Conservation (phyloP, 371 early-diverging fungal species). For the Choanephora cucurbitarum region DNA sequence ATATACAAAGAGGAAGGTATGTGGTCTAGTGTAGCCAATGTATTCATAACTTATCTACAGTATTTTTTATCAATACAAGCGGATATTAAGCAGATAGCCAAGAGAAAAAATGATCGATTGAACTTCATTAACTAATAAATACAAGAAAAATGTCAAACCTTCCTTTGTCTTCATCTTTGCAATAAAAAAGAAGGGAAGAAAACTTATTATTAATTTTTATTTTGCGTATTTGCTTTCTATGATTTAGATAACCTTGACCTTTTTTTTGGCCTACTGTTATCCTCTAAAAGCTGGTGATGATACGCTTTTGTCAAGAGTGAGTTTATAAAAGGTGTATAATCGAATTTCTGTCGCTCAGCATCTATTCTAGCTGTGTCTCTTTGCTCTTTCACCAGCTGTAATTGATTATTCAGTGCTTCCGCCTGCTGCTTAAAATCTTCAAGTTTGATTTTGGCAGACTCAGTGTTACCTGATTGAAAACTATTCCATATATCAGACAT, state of each 20-base stretch:
- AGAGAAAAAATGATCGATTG: too few relatives aligned
- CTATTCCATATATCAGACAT: conserved; percentile 1
- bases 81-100: too few relatives aligned
- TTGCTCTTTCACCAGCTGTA: neutral
- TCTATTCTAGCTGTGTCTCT: neutral
- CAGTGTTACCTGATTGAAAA: neutral
- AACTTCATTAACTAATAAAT: too few relatives aligned
- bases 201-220: too few relatives aligned
- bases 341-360: conserved; percentile 14
- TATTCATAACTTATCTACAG: too few relatives aligned
- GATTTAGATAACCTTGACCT: neutral
- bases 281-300: neutral
- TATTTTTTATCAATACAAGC: too few relatives aligned
- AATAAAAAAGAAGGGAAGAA: too few relatives aligned
- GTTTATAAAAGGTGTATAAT: conserved; percentile 18
- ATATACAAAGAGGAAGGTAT: too few relatives aligned
- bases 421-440: neutral
- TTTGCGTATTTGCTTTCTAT: too few relatives aligned
- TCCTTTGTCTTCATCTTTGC: too few relatives aligned
- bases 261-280: neutral
- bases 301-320: neutral
- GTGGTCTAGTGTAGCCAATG: too few relatives aligned
- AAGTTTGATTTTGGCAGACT: neutral
- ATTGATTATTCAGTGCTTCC: neutral
- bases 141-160: too few relatives aligned